Evolutionary conservation across 805 yeast genomes (phyloP).

Genomic region (Ogataea sp.): DNA sequence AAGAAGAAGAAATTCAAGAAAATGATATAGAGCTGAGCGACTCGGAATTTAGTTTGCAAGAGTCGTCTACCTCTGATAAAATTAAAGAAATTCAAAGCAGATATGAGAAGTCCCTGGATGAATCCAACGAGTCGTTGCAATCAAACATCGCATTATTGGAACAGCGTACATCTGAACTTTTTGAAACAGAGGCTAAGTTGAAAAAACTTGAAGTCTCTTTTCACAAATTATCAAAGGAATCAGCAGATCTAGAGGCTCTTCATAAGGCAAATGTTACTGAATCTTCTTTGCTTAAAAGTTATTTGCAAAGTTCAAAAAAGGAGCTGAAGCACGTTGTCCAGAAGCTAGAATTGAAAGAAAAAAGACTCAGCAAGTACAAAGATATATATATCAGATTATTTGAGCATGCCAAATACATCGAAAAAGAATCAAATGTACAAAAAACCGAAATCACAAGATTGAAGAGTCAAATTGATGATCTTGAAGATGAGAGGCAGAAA

Average conservation of each 20-base stretch:
- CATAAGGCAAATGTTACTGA: conserved; percentile 12
- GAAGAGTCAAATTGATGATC: conserved; percentile 5
- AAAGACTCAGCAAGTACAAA: conserved; percentile 12
- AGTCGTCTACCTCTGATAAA: conserved; percentile 3
- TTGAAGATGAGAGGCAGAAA: not conserved
- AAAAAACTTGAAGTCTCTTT: conserved; percentile 1
- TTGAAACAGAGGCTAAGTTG: conserved; percentile 2
- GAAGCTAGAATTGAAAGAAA: conserved; percentile 7
- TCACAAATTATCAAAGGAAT: conserved; percentile 5
- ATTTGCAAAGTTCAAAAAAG: conserved; percentile 6
- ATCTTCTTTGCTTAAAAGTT: conserved; percentile 10
- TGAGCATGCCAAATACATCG: conserved; percentile 12
- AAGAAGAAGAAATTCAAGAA: conserved; percentile 10
- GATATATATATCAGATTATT: conserved; percentile 11
- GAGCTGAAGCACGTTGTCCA: conserved; percentile 5
- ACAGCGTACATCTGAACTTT: not conserved
- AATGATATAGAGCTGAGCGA: conserved; percentile 7
- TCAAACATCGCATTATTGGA: not conserved
- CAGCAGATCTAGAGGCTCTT: conserved; percentile 7
- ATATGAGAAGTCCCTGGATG: conserved; percentile 1
- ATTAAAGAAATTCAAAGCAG: conserved; percentile 2
- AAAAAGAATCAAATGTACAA: conserved; percentile 8
- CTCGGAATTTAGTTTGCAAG: conserved; percentile 1
- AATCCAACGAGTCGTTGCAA: conserved; percentile 2
- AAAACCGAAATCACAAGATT: conserved; percentile 3